These are phyloP conservation scores for Protomyces gravidus DNA, from an alignment of 1,139 yeast genomes.

Conservation along the genomic window DNA sequence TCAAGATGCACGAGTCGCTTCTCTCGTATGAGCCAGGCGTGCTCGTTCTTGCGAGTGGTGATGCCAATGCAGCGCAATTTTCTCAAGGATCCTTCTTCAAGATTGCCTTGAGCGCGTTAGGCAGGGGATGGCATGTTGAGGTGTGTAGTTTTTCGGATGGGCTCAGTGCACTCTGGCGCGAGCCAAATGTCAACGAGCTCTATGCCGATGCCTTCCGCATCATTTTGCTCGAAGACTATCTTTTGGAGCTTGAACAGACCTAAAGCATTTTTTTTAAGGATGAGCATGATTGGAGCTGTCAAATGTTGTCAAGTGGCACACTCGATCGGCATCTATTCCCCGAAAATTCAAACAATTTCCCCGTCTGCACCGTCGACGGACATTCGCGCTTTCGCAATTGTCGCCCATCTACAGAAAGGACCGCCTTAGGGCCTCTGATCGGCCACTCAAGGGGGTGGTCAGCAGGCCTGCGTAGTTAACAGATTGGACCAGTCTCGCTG, in stretches of 20 bases:
- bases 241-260: slow-evolving; percentile 8
- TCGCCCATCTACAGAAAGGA: too few species aligned
- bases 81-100: slow-evolving; percentile 26
- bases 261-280: too few species aligned
- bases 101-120: slow-evolving; percentile 24
- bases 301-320: too few species aligned
- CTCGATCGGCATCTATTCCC: too few species aligned
- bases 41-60: slow-evolving; percentile 29
- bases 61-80: slow-evolving; percentile 28
- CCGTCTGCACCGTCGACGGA: too few species aligned
- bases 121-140: slow-evolving; percentile 29
- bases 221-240: slow-evolving; percentile 19
- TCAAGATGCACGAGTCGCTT: slow-evolving; percentile 30
- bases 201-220: slow-evolving; percentile 10
- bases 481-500: too few species aligned
- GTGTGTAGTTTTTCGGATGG: slow-evolving; percentile 16
- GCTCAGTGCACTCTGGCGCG: slow-evolving; percentile 18
- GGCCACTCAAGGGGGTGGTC: too few species aligned
- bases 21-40: slow-evolving; percentile 7
- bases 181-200: slow-evolving; percentile 7
- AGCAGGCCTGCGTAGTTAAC: too few species aligned
- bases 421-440: too few species aligned
- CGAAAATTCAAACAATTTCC: too few species aligned
- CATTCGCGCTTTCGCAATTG: too few species aligned
- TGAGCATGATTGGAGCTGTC: too few species aligned